Conservation (phyloP, 495 filamentous ascomycete species). For the Pyronema domesticum region DNA sequence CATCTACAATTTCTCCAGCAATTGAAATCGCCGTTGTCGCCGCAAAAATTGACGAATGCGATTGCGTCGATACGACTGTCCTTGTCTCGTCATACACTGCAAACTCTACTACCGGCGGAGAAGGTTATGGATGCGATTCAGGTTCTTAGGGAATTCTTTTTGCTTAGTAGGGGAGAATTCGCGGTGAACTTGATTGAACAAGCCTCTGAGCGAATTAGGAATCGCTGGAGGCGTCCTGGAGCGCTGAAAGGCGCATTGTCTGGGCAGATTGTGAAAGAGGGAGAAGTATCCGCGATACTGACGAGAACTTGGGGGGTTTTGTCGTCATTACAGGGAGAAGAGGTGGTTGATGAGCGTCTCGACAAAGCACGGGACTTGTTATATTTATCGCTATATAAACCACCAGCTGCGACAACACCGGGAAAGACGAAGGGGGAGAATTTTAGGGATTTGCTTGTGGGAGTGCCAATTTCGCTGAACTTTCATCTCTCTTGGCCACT, state of each 20-base stretch:
- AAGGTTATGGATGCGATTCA: constrained; percentile 60
- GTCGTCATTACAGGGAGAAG: constrained; percentile 50
- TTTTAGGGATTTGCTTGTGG: constrained; percentile 72
- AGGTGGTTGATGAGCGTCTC: constrained; percentile 53
- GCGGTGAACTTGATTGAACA: constrained; percentile 67
- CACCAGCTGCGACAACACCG: constrained; percentile 22
- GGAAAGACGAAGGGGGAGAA: constrained; percentile 17
- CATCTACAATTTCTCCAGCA: constrained; percentile 58
- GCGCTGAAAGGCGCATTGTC: constrained; percentile 28
- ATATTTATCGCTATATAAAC: constrained; percentile 42
- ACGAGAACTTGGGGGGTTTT: constrained; percentile 60
- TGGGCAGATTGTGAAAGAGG: constrained; percentile 61
- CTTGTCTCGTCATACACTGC: constrained; percentile 61
- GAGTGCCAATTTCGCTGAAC: constrained; percentile 50
- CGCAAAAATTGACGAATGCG: constrained; percentile 46
- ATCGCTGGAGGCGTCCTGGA: constrained; percentile 37
- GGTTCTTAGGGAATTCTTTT: constrained; percentile 68
- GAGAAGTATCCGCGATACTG: constrained; percentile 60
- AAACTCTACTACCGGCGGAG: constrained; percentile 56
- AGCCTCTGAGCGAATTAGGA: constrained; percentile 54
- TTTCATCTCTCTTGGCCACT: constrained; percentile 61
- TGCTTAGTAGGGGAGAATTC: constrained; percentile 80
- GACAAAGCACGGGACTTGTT: constrained; percentile 66
- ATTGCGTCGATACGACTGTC: constrained; percentile 62
- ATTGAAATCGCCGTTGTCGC: constrained; percentile 53